Evolutionary conservation across 1,284 basidiomycete species (phyloP), one percentile per base, ranked within the genome.

Genomic region (Phylloporus sp.): DNA sequence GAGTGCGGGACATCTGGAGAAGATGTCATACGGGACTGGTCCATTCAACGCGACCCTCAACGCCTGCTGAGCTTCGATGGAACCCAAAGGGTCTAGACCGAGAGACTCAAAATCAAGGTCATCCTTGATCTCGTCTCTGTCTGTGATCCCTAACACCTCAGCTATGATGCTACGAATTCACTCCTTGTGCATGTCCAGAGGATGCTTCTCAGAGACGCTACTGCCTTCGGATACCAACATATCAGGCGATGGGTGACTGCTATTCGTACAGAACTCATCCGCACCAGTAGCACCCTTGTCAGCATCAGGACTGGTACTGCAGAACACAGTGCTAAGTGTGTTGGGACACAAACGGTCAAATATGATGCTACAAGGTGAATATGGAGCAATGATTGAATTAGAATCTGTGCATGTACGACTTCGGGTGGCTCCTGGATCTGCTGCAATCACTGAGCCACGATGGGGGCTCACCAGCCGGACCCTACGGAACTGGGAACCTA

Each of bases 11-110:
- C 64, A 69, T 29, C 31, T 58, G 31, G 29, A 6, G 59, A 88
- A 81, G 37, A 86, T 69, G 63, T 80, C 67, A 8, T 68, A 66
- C 6, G 84, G 78, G 22, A 88, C 69, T 10, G 78, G 70, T 34
- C 81, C 64, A 12, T 74, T 73, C 56, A 82, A 77, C 51, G 78
- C 74, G 10, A 72, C 74, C 65, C 78, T 78, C 49, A 90, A 68
- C 2, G 76, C 76, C 50, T 86, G 80, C 7, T 83, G 74, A 17
- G 81, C 82, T 69, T 90, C 87, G 56, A 89, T 87, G 0, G 85
- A 84, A n/a, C 84, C 82, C 59, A 91, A 72, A 0, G 88, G 89
- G 68, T 90, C 87, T 31, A 89, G 74, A 3, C 88, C 86, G 8
- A 89, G 76, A 0, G 74, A 71, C 32, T 79, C 78, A 15, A 90